Conservation (phyloP, 345 rosid genomes). For the Brassica cretica region DNA sequence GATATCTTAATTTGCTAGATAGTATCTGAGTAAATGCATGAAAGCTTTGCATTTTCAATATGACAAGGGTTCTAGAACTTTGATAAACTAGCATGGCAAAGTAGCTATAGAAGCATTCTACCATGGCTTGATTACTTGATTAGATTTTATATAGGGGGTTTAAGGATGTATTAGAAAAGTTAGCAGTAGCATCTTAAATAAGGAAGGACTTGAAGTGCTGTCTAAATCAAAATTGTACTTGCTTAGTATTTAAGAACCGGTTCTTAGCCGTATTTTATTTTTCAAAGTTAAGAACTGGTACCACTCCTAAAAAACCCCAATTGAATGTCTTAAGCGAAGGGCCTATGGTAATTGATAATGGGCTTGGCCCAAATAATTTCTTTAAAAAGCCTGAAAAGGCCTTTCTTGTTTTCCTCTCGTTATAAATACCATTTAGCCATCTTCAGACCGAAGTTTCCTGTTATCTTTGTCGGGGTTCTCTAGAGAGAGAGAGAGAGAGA, state of each 20-base stretch:
- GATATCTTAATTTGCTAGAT: too few species aligned
- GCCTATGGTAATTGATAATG: neutral
- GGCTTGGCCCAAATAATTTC: neutral
- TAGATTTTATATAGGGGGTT: neutral
- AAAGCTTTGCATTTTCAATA: too few species aligned
- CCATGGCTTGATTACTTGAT: neutral
- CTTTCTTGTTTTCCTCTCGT: neutral
- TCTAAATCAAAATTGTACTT: too few species aligned
- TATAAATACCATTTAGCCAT: conserved; percentile 38
- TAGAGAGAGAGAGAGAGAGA: conserved; percentile 6
- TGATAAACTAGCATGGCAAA: neutral
- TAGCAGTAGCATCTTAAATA: neutral
- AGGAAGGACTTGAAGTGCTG: neutral
- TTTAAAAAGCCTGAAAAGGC: neutral
- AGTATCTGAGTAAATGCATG: too few species aligned
- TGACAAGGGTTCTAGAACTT: too few species aligned
- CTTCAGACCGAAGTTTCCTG: neutral
- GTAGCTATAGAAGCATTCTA: neutral
- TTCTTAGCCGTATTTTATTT: too few species aligned
- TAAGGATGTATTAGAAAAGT: neutral
- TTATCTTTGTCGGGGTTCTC: conserved; percentile 30
- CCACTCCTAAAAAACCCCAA: too few species aligned
- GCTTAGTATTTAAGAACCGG: too few species aligned
- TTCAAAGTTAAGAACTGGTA: too few species aligned
- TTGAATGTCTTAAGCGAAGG: too few species aligned